Base-by-base conservation (phyloP, 2,329 filamentous ascomycete species). In the Cytospora paraplurivora region DNA sequence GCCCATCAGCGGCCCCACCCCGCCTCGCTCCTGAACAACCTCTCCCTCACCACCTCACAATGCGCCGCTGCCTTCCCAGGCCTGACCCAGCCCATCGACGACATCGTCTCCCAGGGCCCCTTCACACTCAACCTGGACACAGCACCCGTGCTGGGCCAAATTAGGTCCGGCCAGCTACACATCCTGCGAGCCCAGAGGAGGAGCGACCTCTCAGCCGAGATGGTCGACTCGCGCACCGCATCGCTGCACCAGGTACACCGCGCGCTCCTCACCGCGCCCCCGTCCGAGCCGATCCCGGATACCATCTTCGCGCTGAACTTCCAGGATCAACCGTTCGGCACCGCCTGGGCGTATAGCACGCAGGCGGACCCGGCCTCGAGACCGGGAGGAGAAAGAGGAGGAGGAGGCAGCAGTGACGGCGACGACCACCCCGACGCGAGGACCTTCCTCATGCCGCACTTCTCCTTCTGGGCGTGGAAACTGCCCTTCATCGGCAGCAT, bases 371-470 rank as follows among this genome's bases (percentile, higher is more conserved):
- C 78, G 0, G 63, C 65, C 5, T 73, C 72, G 15, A 61, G 65
- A 8, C 59, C 64, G 27, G 66, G 67, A n/a, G n/a, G n/a, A n/a
- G n/a, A n/a, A n/a, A n/a, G n/a, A n/a, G n/a, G n/a, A n/a, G n/a
- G n/a, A n/a, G n/a, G n/a, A n/a, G n/a, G n/a, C n/a, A n/a, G n/a
- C n/a, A n/a, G 66, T 62, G 12, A 70, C 47, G 57, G 66, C 55
- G 64, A 70, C 64, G 62, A 27, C 27, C 27, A 27, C 27, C 27
- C 67, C 15, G 54, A 69, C 59, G 62, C 67, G 10, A 77, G 78
- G 41, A 75, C 75, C 63, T 85, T 82, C 72, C 71, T 82, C 5
- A 81, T 85, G 74, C 83, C 82, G 62, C 84, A 82, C 74, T 87
- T 83, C 76, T 77, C 76, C 69, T 83, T 80, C 74, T 85, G 79